Evolutionary conservation across 202 grass and related monocot species (phyloP).

Genomic region (Bolboschoenoplectus hybrid): DNA sequence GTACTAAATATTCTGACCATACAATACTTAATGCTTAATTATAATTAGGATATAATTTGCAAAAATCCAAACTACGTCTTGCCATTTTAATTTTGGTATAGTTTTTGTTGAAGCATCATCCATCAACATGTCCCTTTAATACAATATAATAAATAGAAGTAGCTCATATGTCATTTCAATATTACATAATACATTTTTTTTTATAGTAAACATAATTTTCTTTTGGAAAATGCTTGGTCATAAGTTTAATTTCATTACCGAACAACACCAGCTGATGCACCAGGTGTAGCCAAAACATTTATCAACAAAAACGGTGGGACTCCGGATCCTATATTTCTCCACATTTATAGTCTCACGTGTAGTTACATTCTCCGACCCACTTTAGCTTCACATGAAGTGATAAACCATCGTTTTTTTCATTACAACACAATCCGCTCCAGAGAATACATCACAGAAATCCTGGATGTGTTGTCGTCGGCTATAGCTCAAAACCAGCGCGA

Average conservation of each 20-base stretch:
- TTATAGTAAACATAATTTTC: background rate
- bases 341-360: background rate
- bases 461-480: too few species aligned
- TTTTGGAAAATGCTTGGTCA: background rate
- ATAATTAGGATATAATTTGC: background rate
- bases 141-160: background rate
- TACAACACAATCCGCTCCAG: too few species aligned
- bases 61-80: background rate
- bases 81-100: background rate
- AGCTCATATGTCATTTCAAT: background rate
- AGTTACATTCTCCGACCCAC: too few species aligned
- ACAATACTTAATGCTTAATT: background rate
- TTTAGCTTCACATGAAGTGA: too few species aligned
- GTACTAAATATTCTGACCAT: background rate
- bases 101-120: conserved; percentile 4
- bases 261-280: background rate
- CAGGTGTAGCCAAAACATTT: background rate
- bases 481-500: too few species aligned
- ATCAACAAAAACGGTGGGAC: background rate
- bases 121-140: background rate
- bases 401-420: too few species aligned
- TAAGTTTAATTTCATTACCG: background rate
- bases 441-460: too few species aligned
- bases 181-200: background rate
- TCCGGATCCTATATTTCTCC: background rate